Evolutionary conservation across 1,139 yeast genomes (phyloP).

Genomic region (Candida tunisiensis): DNA sequence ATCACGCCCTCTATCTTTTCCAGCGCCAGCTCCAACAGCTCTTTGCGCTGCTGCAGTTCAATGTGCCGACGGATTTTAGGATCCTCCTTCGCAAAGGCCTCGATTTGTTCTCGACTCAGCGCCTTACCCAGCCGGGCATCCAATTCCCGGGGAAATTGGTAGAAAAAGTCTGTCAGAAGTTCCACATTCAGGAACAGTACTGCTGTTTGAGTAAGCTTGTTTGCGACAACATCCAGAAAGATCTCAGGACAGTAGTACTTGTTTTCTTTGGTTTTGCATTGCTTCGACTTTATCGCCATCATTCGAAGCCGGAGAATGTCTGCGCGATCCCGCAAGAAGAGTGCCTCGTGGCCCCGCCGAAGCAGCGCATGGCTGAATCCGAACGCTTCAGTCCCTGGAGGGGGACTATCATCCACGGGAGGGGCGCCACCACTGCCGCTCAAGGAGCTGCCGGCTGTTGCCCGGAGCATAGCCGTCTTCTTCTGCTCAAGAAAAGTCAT

Average conservation of each 20-base stretch:
- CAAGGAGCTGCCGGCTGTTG: constrained; percentile 14
- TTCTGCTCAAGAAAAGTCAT: constrained; percentile 46
- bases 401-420: constrained; percentile 1
- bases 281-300: constrained; percentile 55
- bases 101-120: constrained; percentile 62
- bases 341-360: constrained; percentile 61
- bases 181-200: constrained; percentile 89
- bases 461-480: constrained; percentile 26
- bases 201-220: constrained; percentile 83
- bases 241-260: constrained; percentile 91
- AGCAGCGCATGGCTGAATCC: constrained; percentile 63
- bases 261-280: constrained; percentile 63
- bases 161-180: constrained; percentile 82
- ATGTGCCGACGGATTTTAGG: constrained; percentile 80
- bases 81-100: constrained; percentile 85
- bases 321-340: constrained; percentile 67
- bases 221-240: constrained; percentile 82
- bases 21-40: constrained; percentile 67
- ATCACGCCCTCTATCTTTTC: constrained; percentile 77
- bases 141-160: constrained; percentile 87
- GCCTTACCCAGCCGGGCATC: constrained; percentile 55
- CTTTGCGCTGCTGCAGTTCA: constrained; percentile 86
- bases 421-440: too few species aligned
- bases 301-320: constrained; percentile 58
- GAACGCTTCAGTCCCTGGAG: constrained; percentile 37